These are phyloP conservation scores for Vigna unguiculata DNA, from an alignment of 306 rosid species.

Conservation along the genomic window DNA sequence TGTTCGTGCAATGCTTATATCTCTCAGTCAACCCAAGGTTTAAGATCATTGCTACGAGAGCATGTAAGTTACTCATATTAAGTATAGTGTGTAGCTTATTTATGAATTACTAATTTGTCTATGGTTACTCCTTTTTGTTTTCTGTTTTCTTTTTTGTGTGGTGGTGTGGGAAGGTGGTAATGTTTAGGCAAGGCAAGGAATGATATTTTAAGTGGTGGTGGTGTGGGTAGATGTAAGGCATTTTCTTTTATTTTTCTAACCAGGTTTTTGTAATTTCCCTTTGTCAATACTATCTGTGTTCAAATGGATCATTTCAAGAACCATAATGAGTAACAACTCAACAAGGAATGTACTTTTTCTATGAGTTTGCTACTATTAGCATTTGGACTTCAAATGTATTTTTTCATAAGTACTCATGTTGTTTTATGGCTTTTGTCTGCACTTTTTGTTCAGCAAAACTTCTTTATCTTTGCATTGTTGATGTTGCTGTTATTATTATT, in stretches of 20 bases:
- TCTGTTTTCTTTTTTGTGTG: background rate
- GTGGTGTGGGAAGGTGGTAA: background rate
- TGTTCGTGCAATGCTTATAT: slow-evolving; percentile 69
- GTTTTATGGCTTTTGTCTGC: background rate
- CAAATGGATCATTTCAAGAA: background rate
- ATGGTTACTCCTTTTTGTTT: slow-evolving; percentile 4
- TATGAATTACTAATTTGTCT: background rate
- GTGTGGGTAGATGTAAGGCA: background rate
- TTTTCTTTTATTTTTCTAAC: background rate
- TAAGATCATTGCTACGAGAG: slow-evolving; percentile 79
- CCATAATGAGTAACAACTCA: background rate
- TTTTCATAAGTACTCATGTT: background rate
- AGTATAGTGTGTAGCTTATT: slow-evolving; percentile 17
- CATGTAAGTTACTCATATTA: slow-evolving; percentile 63
- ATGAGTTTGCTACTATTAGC: background rate
- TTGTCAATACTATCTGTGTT: background rate
- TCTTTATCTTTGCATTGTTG: background rate
- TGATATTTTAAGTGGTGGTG: slow-evolving; percentile 34
- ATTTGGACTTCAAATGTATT: slow-evolving; percentile 5
- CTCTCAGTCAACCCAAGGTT: slow-evolving; percentile 84
- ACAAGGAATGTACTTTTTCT: slow-evolving; percentile 3
- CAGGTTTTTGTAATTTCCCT: background rate
- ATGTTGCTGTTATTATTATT: background rate
- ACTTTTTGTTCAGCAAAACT: slow-evolving; percentile 19
- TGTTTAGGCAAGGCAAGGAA: background rate